Base-by-base conservation (phyloP, 148 eudicot genomes). In the Fagopyrum homotropicum region DNA sequence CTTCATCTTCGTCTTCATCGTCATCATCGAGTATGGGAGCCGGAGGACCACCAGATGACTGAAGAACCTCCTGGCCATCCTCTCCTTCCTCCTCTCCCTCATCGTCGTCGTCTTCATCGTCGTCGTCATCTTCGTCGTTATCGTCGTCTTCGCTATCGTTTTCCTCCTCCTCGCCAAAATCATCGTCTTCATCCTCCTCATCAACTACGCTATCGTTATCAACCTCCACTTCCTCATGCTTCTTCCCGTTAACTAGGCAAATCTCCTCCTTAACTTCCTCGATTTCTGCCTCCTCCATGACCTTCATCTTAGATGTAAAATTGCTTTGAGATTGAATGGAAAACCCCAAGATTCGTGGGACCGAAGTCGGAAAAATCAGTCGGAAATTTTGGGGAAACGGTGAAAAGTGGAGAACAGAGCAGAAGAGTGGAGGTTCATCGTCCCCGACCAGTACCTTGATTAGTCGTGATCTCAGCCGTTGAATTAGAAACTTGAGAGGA, bases 391-490 rank as follows among this genome's bases (percentile, higher is more conserved):
- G 72, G 40, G 14, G 47, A 66, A 75, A 75, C 79, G 74, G 61
- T 69, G 73, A 72, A 68, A 69, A 52, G 76, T 78, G 78, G 82
- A 83, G 79, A 70, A 57, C 71, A 48, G 54, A 74, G 56, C 55
- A 69, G 82, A 9, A 63, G 69, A 63, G 69, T 74, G 79, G 79
- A 73, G 83, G 72, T 78, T 50, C 72, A 73, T 75, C 75, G 80
- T 81, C 78, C 84, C 69, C 45, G 77, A 72, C 73, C 77, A 79
- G 83, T 76, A 79, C 79, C 77, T 17, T 64, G 16, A 70, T 75
- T 14, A 50, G 73, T 16, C 46, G 74, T 59, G 75, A 87, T 89
- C 89, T 83, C 71, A 75, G 77, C 91, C 91, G 88, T 90, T 86
- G 81, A 79, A 72, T 73, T 10, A 5, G 6, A 52, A 46, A 15